phyloP scores from a whole-genome alignment of 441 rosid species.

The Corymbia calophylla region DNA sequence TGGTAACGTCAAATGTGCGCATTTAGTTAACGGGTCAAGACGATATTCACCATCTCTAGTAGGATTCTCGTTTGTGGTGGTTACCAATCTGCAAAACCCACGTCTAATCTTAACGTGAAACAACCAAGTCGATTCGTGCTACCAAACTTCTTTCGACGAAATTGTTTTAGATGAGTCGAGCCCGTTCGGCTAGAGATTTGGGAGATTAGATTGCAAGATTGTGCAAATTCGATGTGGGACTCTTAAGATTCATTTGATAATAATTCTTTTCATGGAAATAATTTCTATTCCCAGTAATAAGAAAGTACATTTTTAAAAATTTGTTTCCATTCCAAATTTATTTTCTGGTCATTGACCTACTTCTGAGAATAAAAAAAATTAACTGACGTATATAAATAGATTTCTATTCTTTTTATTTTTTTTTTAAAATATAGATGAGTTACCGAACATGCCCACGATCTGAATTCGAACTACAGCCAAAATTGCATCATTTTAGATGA shows the following conservation, averaged over 20 bases:
- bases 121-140: not conserved
- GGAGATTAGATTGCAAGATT: not conserved
- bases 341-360: no score
- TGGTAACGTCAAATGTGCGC: not conserved
- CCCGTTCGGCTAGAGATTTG: not conserved
- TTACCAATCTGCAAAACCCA: not conserved
- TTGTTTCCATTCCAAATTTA: no score
- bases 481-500: no score
- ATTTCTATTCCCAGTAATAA: no score
- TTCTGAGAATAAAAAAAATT: no score
- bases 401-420: no score
- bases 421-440: no score
- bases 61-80: not conserved
- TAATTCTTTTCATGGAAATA: no score
- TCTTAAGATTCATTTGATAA: rapidly evolving
- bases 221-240: not conserved
- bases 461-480: no score
- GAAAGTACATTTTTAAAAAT: no score
- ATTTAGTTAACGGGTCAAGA: not conserved
- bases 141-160: not conserved
- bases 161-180: not conserved
- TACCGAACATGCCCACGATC: no score
- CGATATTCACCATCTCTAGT: not conserved
- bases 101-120: not conserved
- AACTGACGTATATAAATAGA: no score